phyloP scores from a whole-genome alignment of 2,329 filamentous ascomycete genomes.

The Monosporascus sp. region DNA sequence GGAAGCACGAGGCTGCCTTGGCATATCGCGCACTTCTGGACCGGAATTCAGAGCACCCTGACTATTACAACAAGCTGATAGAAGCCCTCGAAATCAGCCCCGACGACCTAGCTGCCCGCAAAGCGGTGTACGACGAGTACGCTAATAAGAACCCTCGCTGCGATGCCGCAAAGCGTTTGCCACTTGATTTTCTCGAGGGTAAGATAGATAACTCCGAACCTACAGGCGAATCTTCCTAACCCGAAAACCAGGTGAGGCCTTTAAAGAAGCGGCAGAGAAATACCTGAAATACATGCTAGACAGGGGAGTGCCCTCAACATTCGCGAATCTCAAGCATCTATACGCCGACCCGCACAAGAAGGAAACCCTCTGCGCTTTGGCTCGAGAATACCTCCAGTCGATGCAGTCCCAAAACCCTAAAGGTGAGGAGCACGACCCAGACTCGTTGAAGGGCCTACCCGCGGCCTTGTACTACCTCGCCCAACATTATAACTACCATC shows the following conservation, averaged over 20 bases:
- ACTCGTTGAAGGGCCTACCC: constrained; percentile 57
- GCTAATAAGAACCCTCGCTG: constrained; percentile 74
- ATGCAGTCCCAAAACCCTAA: constrained; percentile 37
- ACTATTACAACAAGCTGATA: constrained; percentile 77
- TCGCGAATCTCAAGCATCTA: constrained; percentile 92
- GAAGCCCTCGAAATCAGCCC: constrained; percentile 59
- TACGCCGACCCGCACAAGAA: constrained; percentile 77
- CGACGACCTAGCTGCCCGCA: constrained; percentile 57
- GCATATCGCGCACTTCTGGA: constrained; percentile 79
- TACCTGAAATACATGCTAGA: constrained; percentile 83
- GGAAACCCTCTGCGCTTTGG: constrained; percentile 67
- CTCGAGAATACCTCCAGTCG: constrained; percentile 69
- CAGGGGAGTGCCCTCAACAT: constrained; percentile 92
- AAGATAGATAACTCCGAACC: constrained; percentile 13
- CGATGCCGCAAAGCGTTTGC: constrained; percentile 80
- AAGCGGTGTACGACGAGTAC: constrained; percentile 76
- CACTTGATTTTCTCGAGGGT: constrained; percentile 82
- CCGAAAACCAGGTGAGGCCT: constrained; percentile 59
- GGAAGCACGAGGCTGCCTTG: constrained; percentile 72
- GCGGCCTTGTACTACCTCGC: constrained; percentile 89
- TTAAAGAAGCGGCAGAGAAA: constrained; percentile 67
- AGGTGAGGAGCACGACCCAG: constrained; percentile 41
- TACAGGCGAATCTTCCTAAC: neutral
- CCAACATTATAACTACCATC: constrained; percentile 92
- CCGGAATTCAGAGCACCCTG: constrained; percentile 80